Base-by-base conservation (phyloP, 2,329 filamentous ascomycete genomes). In the Cytospora piceae region DNA sequence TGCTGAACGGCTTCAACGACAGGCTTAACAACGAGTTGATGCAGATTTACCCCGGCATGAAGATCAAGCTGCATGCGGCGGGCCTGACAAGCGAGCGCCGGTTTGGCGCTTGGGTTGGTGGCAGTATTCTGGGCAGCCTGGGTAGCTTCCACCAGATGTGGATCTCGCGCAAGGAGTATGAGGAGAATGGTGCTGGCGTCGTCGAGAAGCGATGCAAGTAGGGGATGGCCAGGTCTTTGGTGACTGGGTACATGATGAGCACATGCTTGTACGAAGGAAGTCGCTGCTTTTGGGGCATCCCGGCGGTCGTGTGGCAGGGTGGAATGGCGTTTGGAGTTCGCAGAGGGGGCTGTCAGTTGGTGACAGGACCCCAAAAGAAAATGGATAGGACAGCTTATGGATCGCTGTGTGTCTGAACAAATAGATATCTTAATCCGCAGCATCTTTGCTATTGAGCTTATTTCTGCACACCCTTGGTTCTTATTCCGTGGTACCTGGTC, bases 141-240 rank as follows among this genome's bases (percentile, higher is more conserved):
- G 96, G 96, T 12, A 97, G 94, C 17, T 99, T 99, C 80, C 95
- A 99, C 81, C 95, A 99, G 82, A 94, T 99, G 91, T 99, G 95
- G 95, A 96, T 99, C 72, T 94, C 90, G 29, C 92, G 89, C 78
- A 96, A 97, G 83, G 95, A 99, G 81, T 98, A 97, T 73, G 93
- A 97, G 70, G 96, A 99, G 82, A 94, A 97, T 77, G 95, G 95
- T 1, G 82, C 89, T 7, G 87, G 87, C 69, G 94, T 98, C 72
- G 92, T 98, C 54, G 94, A 98, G 83, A 97, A 97, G 86, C 85
- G 94, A 73, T 98, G 94, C 85, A 96, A 97, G 82, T 98, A 68
- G 34, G 46, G 39, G 24, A 11, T 17, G 27, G 24, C 15, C 24
- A 24, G 24, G 17, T 32, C 15, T 11, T 29, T 37, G 15, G 7